Base-by-base conservation (phyloP, 805 yeast species). In the Yamadazyma olivae region DNA sequence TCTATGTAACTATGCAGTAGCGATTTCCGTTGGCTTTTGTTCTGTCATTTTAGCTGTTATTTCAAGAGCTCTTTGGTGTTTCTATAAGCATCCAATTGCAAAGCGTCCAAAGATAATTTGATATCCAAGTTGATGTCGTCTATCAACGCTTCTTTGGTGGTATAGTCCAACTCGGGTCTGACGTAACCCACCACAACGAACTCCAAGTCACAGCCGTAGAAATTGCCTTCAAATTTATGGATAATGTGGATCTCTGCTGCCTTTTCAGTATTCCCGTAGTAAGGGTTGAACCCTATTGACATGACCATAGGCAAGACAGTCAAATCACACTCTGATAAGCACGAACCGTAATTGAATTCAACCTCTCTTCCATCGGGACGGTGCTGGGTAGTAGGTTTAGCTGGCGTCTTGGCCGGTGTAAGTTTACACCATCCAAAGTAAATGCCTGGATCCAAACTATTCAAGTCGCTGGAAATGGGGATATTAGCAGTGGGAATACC, bases 401-500 rank as follows among this genome's bases (percentile, higher is more conserved):
- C 3, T 37, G 48, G 17, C 35, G 38, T 23, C 39, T 49, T 2
- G 12, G 49, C 45, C 1, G 61, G 53, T 17, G 45, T 39, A 32
- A 50, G 47, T 52, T 48, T 51, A 57, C 81, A 77, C 69, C 75
- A 89, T 1, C 99, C 99, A 54, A 79, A 93, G 59, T 93, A 93
- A 6, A 93, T 91, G 3, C 99, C 99, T 0, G 91, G 74, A 2
- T 72, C 75, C 15, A 74, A 66, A 31, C 49, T 39, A 32, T 63
- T 59, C 26, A 75, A 50, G 3, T 57, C 41, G 0, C 76, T 71
- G 16, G 75, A 63, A 3, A 85, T 74, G 1, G 87, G 83, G 4
- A 91, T 75, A 52, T 91, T 91, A 5, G 97, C 98, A 0, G 99
- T 93, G 2, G 99, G 99, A 29, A 89, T 83, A 0, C 98, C 98